A percentile compares a stretch with the other conserved stretches of the same genome.
Evolutionary conservation across 2,329 filamentous ascomycete genomes (phyloP).

Genomic region (Aspergillus persii): DNA sequence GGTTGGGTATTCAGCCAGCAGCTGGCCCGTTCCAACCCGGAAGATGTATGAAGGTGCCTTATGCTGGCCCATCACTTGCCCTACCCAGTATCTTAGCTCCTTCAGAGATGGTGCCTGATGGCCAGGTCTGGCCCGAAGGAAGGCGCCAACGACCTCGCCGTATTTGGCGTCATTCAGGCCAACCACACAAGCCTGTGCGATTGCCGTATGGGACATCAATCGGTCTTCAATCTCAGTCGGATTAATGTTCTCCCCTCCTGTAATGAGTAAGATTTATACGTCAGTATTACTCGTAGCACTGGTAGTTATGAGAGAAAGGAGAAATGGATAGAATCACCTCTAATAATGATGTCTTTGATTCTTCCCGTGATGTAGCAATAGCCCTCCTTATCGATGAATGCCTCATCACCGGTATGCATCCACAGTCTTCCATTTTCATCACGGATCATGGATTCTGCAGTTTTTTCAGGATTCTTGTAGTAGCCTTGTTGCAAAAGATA

Average conservation of each 20-base stretch:
- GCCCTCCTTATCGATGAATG: constrained; percentile 51
- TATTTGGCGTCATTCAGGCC: not conserved
- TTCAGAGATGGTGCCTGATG: constrained; percentile 14
- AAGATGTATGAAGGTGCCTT: constrained; percentile 48
- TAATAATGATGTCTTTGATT: constrained; percentile 74
- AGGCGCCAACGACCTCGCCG: not conserved
- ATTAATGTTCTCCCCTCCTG: constrained; percentile 3
- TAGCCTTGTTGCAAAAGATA: constrained; percentile 55
- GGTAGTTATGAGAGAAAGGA: not conserved
- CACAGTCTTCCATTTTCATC: constrained; percentile 57
- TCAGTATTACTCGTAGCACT: not conserved
- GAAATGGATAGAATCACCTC: too few relatives aligned
- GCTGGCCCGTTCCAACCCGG: constrained; percentile 63
- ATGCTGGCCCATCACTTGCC: constrained; percentile 36
- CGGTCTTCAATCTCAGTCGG: not conserved
- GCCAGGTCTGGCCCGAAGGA: not conserved
- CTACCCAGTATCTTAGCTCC: constrained; percentile 59
- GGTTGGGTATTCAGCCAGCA: constrained; percentile 51
- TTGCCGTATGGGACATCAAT: not conserved
- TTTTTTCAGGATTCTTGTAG: constrained; percentile 37
- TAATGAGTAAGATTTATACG: not conserved
- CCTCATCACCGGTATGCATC: constrained; percentile 61
- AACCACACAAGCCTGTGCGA: not conserved
- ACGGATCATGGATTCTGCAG: constrained; percentile 63
- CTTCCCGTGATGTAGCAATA: constrained; percentile 69